Evolutionary conservation across 495 filamentous ascomycete species (phyloP).

Genomic region (Penicillium taxi): DNA sequence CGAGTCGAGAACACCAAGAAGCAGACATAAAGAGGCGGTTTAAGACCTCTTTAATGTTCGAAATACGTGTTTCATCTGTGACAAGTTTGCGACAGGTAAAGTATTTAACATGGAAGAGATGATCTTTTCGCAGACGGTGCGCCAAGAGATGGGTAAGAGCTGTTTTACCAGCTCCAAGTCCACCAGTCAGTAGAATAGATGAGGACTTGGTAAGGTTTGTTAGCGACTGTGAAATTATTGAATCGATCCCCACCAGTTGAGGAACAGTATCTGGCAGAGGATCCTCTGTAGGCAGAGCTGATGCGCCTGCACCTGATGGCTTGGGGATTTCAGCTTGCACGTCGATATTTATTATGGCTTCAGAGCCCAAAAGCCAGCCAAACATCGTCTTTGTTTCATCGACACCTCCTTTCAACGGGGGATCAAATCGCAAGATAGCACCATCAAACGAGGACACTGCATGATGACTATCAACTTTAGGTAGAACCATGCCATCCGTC

Average conservation of each 20-base stretch:
- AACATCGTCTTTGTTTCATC: slow-evolving; percentile 43
- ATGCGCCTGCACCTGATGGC: slow-evolving; percentile 44
- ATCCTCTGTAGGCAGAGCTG: slow-evolving; percentile 42
- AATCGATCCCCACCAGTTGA: slow-evolving; percentile 78
- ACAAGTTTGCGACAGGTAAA: slow-evolving; percentile 77
- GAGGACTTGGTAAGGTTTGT: slow-evolving; percentile 73
- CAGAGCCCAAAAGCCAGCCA: slow-evolving; percentile 70
- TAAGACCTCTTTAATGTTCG: slow-evolving; percentile 82
- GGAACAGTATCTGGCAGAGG: slow-evolving; percentile 45
- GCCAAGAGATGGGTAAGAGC: slow-evolving; percentile 60
- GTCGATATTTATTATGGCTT: slow-evolving; percentile 61
- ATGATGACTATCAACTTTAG: slow-evolving; percentile 31
- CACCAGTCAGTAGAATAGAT: slow-evolving; percentile 81
- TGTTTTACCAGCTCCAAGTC: slow-evolving; percentile 83
- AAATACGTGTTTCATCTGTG: slow-evolving; percentile 79
- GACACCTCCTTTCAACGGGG: slow-evolving; percentile 35
- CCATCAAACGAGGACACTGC: slow-evolving; percentile 46
- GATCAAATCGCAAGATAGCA: slow-evolving; percentile 70
- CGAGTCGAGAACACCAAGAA: slow-evolving; percentile 78
- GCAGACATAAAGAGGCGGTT: slow-evolving; percentile 77
- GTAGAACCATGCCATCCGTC: slow-evolving; percentile 78
- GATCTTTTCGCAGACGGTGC: slow-evolving; percentile 53
- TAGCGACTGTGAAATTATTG: slow-evolving; percentile 58
- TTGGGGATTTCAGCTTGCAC: slow-evolving; percentile 61
- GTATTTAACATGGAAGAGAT: slow-evolving; percentile 69